These are phyloP conservation scores for Amphicarpaea edgeworthii DNA, from an alignment of 306 rosid genomes.

Conservation along the genomic window DNA sequence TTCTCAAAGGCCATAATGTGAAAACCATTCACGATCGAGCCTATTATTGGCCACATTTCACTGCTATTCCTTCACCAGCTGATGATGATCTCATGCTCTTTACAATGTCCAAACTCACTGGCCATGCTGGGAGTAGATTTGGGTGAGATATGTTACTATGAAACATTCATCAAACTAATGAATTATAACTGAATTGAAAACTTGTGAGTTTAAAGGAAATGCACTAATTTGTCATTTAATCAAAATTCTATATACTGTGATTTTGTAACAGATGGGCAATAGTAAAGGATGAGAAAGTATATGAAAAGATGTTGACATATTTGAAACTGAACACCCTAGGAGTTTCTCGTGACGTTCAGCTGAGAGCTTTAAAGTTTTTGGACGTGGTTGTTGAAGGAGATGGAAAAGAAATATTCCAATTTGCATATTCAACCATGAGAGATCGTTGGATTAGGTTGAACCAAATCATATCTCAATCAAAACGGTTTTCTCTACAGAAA, in stretches of 20 bases:
- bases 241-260: neutral
- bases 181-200: too few relatives aligned
- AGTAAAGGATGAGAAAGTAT: slow-evolving; percentile 55
- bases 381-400: slow-evolving; percentile 41
- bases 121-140: too few relatives aligned
- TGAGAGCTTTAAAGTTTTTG: slow-evolving; percentile 56
- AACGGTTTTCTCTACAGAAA: slow-evolving; percentile 59
- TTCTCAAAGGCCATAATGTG: too few relatives aligned
- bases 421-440: slow-evolving; percentile 48
- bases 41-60: too few relatives aligned
- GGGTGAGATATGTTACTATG: too few relatives aligned
- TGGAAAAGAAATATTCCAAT: slow-evolving; percentile 51
- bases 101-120: too few relatives aligned
- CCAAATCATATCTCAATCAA: slow-evolving; percentile 44
- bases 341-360: slow-evolving; percentile 56
- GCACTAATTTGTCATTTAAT: too few relatives aligned
- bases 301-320: slow-evolving; percentile 48
- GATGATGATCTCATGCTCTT: too few relatives aligned
- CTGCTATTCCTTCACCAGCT: too few relatives aligned
- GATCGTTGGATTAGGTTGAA: slow-evolving; percentile 53
- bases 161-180: too few relatives aligned
- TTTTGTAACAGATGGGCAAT: slow-evolving; percentile 59
- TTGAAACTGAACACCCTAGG: slow-evolving; percentile 18
- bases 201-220: too few relatives aligned
- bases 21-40: too few relatives aligned